Conservation (phyloP, 108 stramenopile species). For the Mediolabrus comicus region DNA sequence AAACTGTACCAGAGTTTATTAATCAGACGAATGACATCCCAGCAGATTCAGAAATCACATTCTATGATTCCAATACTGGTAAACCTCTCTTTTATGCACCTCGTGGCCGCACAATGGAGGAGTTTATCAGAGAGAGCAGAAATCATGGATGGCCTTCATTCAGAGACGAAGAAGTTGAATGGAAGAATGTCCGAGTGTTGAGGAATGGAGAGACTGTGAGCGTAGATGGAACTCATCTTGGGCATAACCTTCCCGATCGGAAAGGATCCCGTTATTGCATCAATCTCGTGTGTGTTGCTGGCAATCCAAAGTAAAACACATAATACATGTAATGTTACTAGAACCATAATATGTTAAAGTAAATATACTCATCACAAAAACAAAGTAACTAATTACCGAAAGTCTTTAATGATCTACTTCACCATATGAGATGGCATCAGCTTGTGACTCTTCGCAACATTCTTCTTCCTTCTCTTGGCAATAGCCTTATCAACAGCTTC, state of each 20-base stretch:
- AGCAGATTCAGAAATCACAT: slow-evolving; percentile 38
- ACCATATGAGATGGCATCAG: slow-evolving; percentile 48
- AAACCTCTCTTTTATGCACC: slow-evolving; percentile 75
- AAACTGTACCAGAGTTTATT: slow-evolving; percentile 58
- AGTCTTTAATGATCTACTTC: neutral
- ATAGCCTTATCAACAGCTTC: slow-evolving; percentile 80
- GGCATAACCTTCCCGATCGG: slow-evolving; percentile 78
- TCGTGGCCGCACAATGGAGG: slow-evolving; percentile 57
- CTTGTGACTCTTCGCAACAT: slow-evolving; percentile 67
- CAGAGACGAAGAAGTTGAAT: slow-evolving; percentile 76
- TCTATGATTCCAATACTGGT: slow-evolving; percentile 87
- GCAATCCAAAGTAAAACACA: slow-evolving; percentile 25
- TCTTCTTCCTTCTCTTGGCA: slow-evolving; percentile 80
- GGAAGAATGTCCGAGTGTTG: slow-evolving; percentile 84
- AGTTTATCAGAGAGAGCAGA: slow-evolving; percentile 65
- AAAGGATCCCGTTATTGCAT: slow-evolving; percentile 66
- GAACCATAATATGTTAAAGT: too few species aligned
- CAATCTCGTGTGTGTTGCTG: slow-evolving; percentile 70
- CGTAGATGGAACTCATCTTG: slow-evolving; percentile 91
- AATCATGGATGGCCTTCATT: slow-evolving; percentile 88
- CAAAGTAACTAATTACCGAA: too few species aligned
- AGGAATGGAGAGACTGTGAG: slow-evolving; percentile 87
- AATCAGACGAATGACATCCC: slow-evolving; percentile 31
- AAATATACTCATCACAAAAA: too few species aligned
- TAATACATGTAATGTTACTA: too few species aligned